Conservation (phyloP, 257 asterid genomes). For the Nemophila menziesii region DNA sequence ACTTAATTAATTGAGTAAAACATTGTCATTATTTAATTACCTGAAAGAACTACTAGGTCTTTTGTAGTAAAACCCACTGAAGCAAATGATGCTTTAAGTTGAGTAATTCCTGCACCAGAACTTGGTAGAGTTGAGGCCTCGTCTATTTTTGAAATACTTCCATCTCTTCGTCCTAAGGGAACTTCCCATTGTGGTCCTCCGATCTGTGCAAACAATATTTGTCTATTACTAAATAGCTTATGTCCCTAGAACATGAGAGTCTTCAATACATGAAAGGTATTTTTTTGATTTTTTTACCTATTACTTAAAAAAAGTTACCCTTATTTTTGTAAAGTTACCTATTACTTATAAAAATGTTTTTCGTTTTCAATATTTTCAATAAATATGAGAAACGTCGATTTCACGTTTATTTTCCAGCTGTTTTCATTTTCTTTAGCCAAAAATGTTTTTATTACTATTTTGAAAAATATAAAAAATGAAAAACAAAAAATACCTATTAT, state of each 20-base stretch:
- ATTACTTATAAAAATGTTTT: no score
- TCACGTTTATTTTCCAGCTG: no score
- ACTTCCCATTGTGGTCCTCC: conserved; percentile 36
- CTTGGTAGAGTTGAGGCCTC: conserved; percentile 23
- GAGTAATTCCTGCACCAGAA: conserved; percentile 19
- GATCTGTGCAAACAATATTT: conserved; percentile 11
- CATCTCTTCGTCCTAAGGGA: conserved; percentile 39
- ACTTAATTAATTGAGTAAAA: no score
- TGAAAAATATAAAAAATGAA: neutral
- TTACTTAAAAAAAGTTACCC: no score
- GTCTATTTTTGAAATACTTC: conserved; percentile 18
- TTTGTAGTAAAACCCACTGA: conserved; percentile 24
- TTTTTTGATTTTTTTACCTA: no score
- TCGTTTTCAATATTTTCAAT: neutral
- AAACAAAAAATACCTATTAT: neutral
- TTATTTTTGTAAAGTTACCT: no score
- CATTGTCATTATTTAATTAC: no score
- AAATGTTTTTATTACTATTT: no score
- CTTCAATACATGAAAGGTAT: no score
- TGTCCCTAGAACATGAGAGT: neutral
- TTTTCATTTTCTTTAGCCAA: no score
- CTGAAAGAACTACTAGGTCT: conserved; percentile 39
- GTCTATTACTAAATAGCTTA: neutral
- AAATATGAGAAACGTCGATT: neutral
- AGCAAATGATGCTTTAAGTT: conserved; percentile 23